phyloP scores from a whole-genome alignment of 306 rosid species.

The Rosa persica region DNA sequence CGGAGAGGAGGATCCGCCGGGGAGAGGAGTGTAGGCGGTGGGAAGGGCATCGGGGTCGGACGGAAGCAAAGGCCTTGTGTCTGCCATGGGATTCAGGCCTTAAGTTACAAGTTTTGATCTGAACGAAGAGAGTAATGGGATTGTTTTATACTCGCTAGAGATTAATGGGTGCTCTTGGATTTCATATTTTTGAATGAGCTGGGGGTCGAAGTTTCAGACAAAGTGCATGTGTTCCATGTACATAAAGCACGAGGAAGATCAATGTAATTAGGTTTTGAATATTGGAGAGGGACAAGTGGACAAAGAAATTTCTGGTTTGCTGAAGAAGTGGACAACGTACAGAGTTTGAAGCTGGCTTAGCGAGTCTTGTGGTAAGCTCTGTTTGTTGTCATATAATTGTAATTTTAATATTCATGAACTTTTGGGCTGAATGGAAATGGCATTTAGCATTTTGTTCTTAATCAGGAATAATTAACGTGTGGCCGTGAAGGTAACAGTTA shows the following conservation, averaged over 20 bases:
- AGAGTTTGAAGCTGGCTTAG: not conserved
- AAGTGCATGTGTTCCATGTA: not conserved
- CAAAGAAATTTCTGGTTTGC: not conserved
- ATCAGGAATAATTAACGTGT: not conserved
- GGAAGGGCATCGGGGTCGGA: conserved; percentile 29
- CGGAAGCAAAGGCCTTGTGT: conserved; percentile 23
- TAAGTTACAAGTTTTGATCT: not conserved
- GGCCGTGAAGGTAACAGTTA: not conserved
- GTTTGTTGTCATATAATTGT: not conserved
- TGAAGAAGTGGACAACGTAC: conserved; percentile 21
- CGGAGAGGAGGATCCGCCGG: conserved; percentile 24
- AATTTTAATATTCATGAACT: not conserved
- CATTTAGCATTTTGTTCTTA: not conserved
- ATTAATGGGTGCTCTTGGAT: not conserved
- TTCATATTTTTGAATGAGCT: not conserved
- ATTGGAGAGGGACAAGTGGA: conserved; percentile 4
- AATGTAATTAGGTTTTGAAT: not conserved
- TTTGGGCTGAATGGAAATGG: conserved; percentile 2
- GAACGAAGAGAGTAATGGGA: not conserved
- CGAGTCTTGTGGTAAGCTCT: conserved; percentile 4
- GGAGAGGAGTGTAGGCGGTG: conserved; percentile 38
- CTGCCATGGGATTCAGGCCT: conserved; percentile 27
- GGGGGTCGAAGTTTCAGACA: not conserved
- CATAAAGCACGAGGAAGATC: conserved; percentile 3
- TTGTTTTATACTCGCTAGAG: not conserved